Base-by-base conservation (phyloP, 306 rosid genomes). In the Rosa persica region DNA sequence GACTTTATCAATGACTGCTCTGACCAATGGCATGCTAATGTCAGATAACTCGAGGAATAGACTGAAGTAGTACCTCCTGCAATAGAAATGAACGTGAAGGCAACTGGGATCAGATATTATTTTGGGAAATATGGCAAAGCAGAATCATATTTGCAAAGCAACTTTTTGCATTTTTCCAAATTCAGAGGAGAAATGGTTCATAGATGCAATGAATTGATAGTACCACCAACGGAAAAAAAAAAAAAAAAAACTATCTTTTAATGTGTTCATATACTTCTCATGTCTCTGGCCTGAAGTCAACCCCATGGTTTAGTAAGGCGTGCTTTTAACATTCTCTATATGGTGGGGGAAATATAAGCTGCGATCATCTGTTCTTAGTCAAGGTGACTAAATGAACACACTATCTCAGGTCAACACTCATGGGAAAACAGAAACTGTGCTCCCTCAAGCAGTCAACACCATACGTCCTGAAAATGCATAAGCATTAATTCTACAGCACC, bases 61-160 rank as follows among this genome's bases (percentile, higher is more conserved):
- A 89, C 98, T 95, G 90, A 83, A 95, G 90, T 91, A 95, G 83
- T 95, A 95, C 77, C 91, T 83, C 98, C 96, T 95, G 90, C 85
- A 79, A 76, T n/a, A 76, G 51, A 84, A 17, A 67, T 61, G 42
- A 48, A 60, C 74, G 52, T 66, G 62, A 81, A 81, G 69, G 48
- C 60, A 67, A 27, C 23, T 62, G 62, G 30, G 75, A 64, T 76
- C 17, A 61, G 65, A 77, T 49, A 43, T 23, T 43, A 64, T 61
- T 60, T 11, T 70, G 10, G n/a, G 46, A 42, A 75, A 49, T 23
- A 23, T 15, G 51, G 8, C 22, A 47, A 36, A 70, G 72, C 17
- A 17, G 39, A 38, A 72, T 61, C 25, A 52, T 30, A 76, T n/a
- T 22, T 15, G 42, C 52, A 68, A 36, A 42, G 46, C 47, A 38